These are phyloP conservation scores for Citrus maxima DNA, from an alignment of 345 rosid genomes.

Conservation along the genomic window DNA sequence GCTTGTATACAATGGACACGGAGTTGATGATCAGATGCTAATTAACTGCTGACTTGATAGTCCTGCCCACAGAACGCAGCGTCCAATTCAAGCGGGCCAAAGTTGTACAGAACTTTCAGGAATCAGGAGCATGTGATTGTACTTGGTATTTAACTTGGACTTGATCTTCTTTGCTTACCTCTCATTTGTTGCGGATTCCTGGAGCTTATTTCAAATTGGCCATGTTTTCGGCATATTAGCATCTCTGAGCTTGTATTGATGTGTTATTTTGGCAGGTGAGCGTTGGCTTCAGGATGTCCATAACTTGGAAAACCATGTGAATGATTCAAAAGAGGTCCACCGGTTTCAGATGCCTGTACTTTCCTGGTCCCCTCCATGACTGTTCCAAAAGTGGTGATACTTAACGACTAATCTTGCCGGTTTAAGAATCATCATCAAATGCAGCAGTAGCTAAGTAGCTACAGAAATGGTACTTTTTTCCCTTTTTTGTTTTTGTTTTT, in stretches of 20 bases:
- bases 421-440: too few species aligned
- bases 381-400: neutral
- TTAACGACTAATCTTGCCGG: neutral
- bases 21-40: too few species aligned
- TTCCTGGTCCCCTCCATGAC: conserved; percentile 5
- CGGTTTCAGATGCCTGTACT: conserved; percentile 10
- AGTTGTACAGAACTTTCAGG: conserved; percentile 10
- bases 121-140: conserved; percentile 22
- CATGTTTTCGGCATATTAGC: neutral
- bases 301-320: conserved; percentile 10
- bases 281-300: conserved; percentile 8
- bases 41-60: conserved; percentile 34
- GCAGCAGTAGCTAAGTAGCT: neutral
- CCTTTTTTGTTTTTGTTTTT: neutral
- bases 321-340: conserved; percentile 12
- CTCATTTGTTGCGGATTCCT: neutral
- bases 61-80: conserved; percentile 33
- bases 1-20: too few species aligned
- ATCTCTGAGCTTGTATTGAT: neutral
- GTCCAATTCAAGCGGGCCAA: conserved; percentile 30
- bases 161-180: neutral
- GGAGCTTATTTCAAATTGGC: neutral
- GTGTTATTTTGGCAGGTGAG: neutral
- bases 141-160: conserved; percentile 11
- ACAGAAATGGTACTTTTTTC: neutral